phyloP scores from a whole-genome alignment of 306 rosid species.

The Pyrus bretschneideri region DNA sequence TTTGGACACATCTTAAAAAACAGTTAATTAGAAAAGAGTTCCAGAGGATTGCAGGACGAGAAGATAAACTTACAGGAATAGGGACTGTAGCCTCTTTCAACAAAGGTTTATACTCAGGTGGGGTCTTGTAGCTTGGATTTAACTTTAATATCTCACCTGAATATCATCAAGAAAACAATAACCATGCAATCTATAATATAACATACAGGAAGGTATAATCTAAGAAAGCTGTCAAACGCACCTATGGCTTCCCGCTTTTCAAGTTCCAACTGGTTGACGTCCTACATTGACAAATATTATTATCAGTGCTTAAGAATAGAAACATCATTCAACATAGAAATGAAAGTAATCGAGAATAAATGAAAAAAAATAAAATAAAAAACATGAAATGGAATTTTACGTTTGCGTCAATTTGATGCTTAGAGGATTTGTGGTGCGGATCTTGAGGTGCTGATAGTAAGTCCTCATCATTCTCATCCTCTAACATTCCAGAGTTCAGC shows the following conservation, averaged over 20 bases:
- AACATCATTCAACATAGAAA: constrained; percentile 12
- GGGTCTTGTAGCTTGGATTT: constrained; percentile 87
- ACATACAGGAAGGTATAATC: constrained; percentile 6
- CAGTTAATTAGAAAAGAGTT: neutral
- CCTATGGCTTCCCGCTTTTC: constrained; percentile 85
- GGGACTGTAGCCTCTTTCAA: constrained; percentile 65
- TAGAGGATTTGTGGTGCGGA: constrained; percentile 24
- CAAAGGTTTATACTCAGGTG: constrained; percentile 72
- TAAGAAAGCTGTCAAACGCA: constrained; percentile 26
- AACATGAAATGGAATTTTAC: constrained; percentile 29
- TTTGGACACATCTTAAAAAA: neutral
- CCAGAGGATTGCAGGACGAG: constrained; percentile 10
- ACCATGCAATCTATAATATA: constrained; percentile 1
- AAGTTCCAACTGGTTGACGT: constrained; percentile 57
- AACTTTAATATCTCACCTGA: constrained; percentile 76
- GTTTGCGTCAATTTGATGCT: constrained; percentile 36
- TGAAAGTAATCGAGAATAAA: neutral
- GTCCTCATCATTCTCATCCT: constrained; percentile 27
- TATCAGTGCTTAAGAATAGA: constrained; percentile 20
- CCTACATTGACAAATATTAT: constrained; percentile 27
- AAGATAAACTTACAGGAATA: constrained; percentile 69
- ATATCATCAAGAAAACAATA: constrained; percentile 14
- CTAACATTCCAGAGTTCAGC: constrained; percentile 48
- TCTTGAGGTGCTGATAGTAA: constrained; percentile 25
- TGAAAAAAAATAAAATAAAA: constrained; percentile 3